Conservation (phyloP, 192 early-diverging fungal genomes). For the Coemansia sp. region DNA sequence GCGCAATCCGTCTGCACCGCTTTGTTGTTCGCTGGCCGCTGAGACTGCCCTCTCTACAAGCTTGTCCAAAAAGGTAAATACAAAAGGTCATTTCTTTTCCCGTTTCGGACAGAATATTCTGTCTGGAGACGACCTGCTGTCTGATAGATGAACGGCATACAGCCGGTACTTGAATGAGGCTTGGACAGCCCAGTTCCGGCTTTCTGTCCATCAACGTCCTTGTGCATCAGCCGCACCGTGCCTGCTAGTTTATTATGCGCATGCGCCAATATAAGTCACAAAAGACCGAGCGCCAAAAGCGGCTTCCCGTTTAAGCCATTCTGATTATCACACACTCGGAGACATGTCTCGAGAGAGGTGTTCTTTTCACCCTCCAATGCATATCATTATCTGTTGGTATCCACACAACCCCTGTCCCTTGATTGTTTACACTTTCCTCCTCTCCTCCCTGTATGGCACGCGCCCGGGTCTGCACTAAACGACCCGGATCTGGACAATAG, state of each 20-base stretch:
- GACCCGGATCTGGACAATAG: conserved; percentile 4
- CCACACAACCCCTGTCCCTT: conserved; percentile 6
- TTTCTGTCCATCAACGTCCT: not conserved
- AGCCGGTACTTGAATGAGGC: conserved; percentile 1
- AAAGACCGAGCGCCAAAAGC: not conserved
- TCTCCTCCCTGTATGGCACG: not conserved
- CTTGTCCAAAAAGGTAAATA: not conserved
- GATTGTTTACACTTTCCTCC: not conserved
- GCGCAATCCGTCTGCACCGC: not conserved
- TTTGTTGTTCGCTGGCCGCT: not conserved
- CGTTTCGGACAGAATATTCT: not conserved
- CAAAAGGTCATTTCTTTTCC: not conserved
- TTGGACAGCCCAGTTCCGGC: not conserved
- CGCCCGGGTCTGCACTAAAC: not conserved
- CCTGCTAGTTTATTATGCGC: conserved; percentile 7
- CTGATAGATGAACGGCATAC: conserved; percentile 8
- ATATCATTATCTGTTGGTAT: conserved; percentile 2
- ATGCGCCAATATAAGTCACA: conserved; percentile 22
- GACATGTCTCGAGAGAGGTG: not conserved
- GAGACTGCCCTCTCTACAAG: not conserved
- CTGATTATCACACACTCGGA: not conserved
- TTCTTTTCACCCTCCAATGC: not conserved
- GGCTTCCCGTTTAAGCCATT: not conserved
- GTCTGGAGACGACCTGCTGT: not conserved
- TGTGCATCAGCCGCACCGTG: not conserved